phyloP scores from a whole-genome alignment of 2,329 filamentous ascomycete genomes.

The Colletotrichum gloeosporioides region DNA sequence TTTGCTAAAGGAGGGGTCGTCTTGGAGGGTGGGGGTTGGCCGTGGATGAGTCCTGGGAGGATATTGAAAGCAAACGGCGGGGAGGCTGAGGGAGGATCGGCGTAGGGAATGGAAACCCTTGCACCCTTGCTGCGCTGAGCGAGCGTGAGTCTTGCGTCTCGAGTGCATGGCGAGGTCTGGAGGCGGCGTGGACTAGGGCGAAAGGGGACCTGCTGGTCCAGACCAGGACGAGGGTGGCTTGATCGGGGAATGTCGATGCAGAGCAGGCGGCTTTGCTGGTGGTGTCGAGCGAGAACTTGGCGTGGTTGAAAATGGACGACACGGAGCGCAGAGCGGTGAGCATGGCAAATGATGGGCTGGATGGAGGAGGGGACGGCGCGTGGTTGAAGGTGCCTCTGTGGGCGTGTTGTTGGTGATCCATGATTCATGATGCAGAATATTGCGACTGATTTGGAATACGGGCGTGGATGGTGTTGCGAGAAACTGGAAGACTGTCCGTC shows the following conservation, averaged over 20 bases:
- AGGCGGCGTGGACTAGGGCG: background rate
- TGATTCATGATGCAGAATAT: constrained; percentile 12
- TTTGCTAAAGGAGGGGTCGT: background rate
- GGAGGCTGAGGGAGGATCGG: constrained; percentile 13
- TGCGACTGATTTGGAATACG: constrained; percentile 6
- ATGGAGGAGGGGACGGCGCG: background rate
- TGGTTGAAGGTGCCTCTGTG: background rate
- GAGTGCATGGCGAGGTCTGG: background rate
- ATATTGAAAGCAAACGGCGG: constrained; percentile 3
- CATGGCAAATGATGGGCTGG: background rate
- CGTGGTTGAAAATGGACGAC: background rate
- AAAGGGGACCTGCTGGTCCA: constrained; percentile 4
- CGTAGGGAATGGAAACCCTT: constrained; percentile 2
- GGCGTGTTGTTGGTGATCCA: background rate
- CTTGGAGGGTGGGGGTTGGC: constrained; percentile 9
- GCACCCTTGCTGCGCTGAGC: background rate
- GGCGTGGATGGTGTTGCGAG: background rate
- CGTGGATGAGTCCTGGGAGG: background rate
- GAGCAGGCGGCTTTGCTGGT: background rate
- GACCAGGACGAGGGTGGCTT: background rate
- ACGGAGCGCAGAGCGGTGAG: constrained; percentile 3
- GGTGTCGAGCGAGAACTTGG: background rate
- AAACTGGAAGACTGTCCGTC: background rate
- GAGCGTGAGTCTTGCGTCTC: background rate
- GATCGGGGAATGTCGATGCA: constrained; percentile 5